A percentile compares a stretch with the other conserved stretches of the same genome.
phyloP scores from a whole-genome alignment of 495 filamentous ascomycete species.

The Podospora appendiculata region DNA sequence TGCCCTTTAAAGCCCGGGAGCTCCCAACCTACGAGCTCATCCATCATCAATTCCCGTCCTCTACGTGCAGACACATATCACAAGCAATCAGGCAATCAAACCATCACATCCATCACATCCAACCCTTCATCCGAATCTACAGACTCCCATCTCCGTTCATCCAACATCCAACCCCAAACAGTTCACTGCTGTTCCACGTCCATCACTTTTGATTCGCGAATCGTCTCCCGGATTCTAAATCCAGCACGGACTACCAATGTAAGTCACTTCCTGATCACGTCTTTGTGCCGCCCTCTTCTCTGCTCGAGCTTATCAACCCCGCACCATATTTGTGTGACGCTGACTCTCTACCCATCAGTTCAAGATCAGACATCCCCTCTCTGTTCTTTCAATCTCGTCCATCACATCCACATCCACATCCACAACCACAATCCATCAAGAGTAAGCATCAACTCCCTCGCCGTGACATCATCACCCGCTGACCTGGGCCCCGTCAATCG shows the following conservation, averaged over 20 bases:
- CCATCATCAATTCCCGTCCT: not conserved
- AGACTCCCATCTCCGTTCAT: not conserved
- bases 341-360: not conserved
- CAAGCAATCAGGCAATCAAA: slow-evolving; percentile 5
- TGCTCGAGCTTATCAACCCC: slow-evolving; percentile 3
- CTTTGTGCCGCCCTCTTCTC: not conserved
- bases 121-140: not conserved
- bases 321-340: slow-evolving; percentile 5
- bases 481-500: not conserved
- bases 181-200: no score
- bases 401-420: no score
- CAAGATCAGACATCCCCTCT: not conserved
- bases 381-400: not conserved
- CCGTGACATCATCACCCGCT: slow-evolving; percentile 11
- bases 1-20: slow-evolving; percentile 15
- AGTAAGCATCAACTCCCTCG: slow-evolving; percentile 12
- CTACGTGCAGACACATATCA: slow-evolving; percentile 5
- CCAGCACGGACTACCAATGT: not conserved
- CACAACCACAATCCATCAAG: slow-evolving; percentile 13
- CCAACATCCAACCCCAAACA: not conserved
- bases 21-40: slow-evolving; percentile 12
- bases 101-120: not conserved
- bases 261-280: not conserved
- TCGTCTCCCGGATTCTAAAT: not conserved
- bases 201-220: not conserved